Conservation (phyloP, 805 yeast species). For the Yarrowia bubula region DNA sequence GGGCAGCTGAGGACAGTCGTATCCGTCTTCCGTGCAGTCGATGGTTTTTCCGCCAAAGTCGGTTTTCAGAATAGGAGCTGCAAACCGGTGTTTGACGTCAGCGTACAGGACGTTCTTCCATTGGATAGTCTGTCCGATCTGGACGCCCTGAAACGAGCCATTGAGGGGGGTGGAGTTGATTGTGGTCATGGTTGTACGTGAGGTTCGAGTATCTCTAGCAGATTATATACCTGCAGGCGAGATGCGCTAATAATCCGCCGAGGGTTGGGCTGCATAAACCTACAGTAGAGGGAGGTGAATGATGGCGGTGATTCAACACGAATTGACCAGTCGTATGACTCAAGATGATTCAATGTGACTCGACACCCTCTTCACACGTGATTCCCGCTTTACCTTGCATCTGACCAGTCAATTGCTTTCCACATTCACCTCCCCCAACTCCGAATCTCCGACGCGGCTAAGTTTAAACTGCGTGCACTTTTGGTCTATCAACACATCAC, state of each 20-base stretch:
- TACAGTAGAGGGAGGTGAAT: too few species aligned
- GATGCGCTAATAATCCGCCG: slow-evolving; percentile 14
- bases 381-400: too few species aligned
- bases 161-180: slow-evolving; percentile 4
- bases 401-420: too few species aligned
- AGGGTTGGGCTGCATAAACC: neutral
- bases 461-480: too few species aligned
- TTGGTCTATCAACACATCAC: too few species aligned
- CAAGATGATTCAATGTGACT: too few species aligned
- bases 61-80: neutral
- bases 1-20: slow-evolving; percentile 15
- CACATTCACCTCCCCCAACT: too few species aligned
- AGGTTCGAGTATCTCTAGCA: neutral
- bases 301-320: too few species aligned
- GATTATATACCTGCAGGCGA: neutral
- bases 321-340: too few species aligned
- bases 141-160: neutral
- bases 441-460: too few species aligned
- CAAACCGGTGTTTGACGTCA: slow-evolving; percentile 18
- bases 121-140: neutral
- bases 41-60: neutral
- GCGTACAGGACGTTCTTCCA: slow-evolving; percentile 22
- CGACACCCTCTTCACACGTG: too few species aligned
- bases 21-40: slow-evolving; percentile 8
- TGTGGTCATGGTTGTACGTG: neutral